Conservation (phyloP, 352 stramenopile species). For the Phytophthora melonis region DNA sequence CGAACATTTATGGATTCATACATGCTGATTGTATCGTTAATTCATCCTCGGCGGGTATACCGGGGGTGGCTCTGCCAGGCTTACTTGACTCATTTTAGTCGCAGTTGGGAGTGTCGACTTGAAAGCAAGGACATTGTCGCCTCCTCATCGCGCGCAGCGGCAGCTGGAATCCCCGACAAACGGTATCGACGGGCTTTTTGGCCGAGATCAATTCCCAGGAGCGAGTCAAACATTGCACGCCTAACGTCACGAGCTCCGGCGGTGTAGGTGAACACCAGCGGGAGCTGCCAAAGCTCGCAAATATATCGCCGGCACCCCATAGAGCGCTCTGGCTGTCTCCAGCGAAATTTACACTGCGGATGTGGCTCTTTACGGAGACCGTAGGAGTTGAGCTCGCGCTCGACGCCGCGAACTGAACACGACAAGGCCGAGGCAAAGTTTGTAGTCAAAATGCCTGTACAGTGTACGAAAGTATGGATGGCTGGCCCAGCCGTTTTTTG, state of each 20-base stretch:
- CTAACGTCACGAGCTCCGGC: slow-evolving; percentile 8
- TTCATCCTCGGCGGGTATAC: too few species aligned
- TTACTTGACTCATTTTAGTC: too few species aligned
- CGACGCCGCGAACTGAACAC: not conserved
- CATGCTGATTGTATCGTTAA: too few species aligned
- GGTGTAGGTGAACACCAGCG: not conserved
- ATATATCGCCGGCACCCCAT: not conserved
- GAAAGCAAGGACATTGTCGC: too few species aligned
- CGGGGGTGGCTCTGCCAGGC: too few species aligned
- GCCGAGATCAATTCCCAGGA: slow-evolving; percentile 14
- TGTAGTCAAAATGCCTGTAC: not conserved
- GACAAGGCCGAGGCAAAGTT: not conserved
- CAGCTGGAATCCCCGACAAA: not conserved
- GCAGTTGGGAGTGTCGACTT: too few species aligned
- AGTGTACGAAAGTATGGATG: too few species aligned
- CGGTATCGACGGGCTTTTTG: slow-evolving; percentile 21
- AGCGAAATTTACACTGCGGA: not conserved
- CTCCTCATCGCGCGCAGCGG: too few species aligned
- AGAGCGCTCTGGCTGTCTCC: not conserved
- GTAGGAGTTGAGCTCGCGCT: not conserved
- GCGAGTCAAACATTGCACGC: slow-evolving; percentile 12
- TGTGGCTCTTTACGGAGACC: too few species aligned
- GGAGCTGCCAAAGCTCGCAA: slow-evolving; percentile 17
- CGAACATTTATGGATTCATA: too few species aligned
- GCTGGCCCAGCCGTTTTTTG: not conserved